Conservation (phyloP, 176 grass and related monocot genomes). For the Elymus sibiricus region DNA sequence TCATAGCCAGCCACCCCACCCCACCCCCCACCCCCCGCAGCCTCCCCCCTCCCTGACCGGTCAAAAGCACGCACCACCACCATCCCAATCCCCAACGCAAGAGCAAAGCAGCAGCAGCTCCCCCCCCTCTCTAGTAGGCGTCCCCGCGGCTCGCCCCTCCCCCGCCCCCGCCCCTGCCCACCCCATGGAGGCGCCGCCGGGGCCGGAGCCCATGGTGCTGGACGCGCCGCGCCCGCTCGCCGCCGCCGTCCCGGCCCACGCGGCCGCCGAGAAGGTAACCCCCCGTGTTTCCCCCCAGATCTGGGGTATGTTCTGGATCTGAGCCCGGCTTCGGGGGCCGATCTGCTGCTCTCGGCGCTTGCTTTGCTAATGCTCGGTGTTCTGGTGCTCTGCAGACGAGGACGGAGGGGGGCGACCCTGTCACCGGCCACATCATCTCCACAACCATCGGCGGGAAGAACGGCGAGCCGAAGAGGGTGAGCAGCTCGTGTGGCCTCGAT, state of each 20-base stretch:
- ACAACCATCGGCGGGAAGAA: conserved; percentile 98
- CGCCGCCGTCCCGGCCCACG: not conserved
- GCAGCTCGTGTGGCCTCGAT: not conserved
- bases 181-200: conserved; percentile 45
- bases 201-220: conserved; percentile 47
- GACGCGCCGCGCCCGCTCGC: conserved; percentile 12
- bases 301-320: conserved; percentile 19
- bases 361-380: conserved; percentile 30
- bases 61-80: conserved; percentile 44
- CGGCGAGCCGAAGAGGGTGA: conserved; percentile 96
- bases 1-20: not conserved
- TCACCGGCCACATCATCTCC: conserved; percentile 96
- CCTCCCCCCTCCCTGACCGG: not conserved
- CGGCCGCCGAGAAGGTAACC: conserved; percentile 31
- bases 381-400: conserved; percentile 3
- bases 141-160: not conserved
- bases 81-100: conserved; percentile 4
- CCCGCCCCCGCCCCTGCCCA: not conserved
- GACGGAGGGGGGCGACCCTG: conserved; percentile 47
- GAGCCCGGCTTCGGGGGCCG: not conserved
- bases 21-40: not conserved
- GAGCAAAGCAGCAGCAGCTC: not conserved
- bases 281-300: not conserved
- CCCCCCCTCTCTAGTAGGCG: not conserved
- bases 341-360: conserved; percentile 9